Base-by-base conservation (phyloP, 2,329 filamentous ascomycete species). In the Hymenoscyphus occultus region DNA sequence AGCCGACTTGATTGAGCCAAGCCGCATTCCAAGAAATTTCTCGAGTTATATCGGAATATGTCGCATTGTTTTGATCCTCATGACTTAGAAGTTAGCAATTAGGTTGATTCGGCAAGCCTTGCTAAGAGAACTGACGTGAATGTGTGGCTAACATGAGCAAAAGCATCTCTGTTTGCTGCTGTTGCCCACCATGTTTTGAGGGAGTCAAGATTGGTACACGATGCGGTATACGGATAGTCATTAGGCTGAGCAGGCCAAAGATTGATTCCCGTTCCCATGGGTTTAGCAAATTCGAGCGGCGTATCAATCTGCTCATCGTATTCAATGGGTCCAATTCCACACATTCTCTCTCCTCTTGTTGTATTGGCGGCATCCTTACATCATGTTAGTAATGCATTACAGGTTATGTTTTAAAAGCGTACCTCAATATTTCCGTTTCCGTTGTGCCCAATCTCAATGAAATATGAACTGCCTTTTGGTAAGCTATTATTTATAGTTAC, bases 11-110 rank as follows among this genome's bases (percentile, higher is more conserved):
- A 66, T 80, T 78, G 54, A 87, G 73, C 84, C 85, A 88, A 12
- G 80, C 83, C 68, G 83, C 78, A 75, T 88, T 88, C 77, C 85
- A 88, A 28, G 78, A 77, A 56, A 88, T 86, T 73, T 88, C 86
- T 68, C 82, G 83, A 64, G 74, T 73, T 1, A 84, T 78, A 69
- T 88, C 86, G 2, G 77, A 71, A 75, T 85, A 87, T 0, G 85
- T 57, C 31, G 56, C 56, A 39, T 57, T 57, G n/a, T 57, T 39
- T 57, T 57, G 19, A 39, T 57, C 56, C 56, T 57, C 56, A 9
- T 57, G 56, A 39, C 48, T 54, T 28, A 3, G 13, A 13, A 28
- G 10, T 28, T 87, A 7, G 84, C 83, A 67, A 35, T 87, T 87
- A 70, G 87, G 82, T 65, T 86, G 76, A 67, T 83, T 81, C 12